These are phyloP conservation scores for Annulohypoxylon nitens DNA, from an alignment of 495 filamentous ascomycete genomes.

Conservation along the genomic window DNA sequence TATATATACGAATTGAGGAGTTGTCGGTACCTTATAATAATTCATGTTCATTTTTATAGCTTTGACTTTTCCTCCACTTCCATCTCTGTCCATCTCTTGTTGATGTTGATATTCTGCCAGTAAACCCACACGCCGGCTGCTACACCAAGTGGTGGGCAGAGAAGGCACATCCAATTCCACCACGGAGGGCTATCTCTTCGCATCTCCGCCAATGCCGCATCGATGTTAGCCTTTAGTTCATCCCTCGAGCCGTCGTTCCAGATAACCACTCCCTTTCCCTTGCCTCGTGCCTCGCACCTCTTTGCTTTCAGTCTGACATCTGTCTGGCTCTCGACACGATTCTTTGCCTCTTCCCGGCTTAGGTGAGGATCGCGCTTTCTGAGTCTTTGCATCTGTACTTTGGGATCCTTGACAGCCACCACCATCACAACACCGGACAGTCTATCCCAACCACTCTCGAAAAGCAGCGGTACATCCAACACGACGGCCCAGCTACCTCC, in stretches of 20 bases:
- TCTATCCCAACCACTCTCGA: slow-evolving; percentile 83
- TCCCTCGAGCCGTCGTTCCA: slow-evolving; percentile 85
- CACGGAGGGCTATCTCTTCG: slow-evolving; percentile 73
- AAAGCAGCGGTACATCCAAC: slow-evolving; percentile 92
- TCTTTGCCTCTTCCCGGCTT: slow-evolving; percentile 81
- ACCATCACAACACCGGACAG: slow-evolving; percentile 87
- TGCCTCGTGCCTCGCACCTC: slow-evolving; percentile 73
- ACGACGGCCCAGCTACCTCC: slow-evolving; percentile 86
- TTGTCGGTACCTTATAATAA: not conserved
- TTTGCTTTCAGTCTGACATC: slow-evolving; percentile 85
- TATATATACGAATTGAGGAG: not conserved
- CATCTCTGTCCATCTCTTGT: slow-evolving; percentile 76
- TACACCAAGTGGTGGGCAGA: slow-evolving; percentile 78
- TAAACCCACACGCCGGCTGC: slow-evolving; percentile 74
- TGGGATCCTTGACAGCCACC: slow-evolving; percentile 80
- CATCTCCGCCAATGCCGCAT: slow-evolving; percentile 72
- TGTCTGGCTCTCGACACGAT: slow-evolving; percentile 84
- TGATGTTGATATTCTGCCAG: slow-evolving; percentile 73
- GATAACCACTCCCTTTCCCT: slow-evolving; percentile 76
- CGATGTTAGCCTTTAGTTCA: slow-evolving; percentile 74
- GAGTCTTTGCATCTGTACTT: slow-evolving; percentile 82
- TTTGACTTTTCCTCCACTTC: slow-evolving; percentile 76
- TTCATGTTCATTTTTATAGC: slow-evolving; percentile 62
- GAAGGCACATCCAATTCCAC: slow-evolving; percentile 83
- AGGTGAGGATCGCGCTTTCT: slow-evolving; percentile 78